Conservation (phyloP, 2,329 filamentous ascomycete genomes). For the Tolypocladium guangdongense region DNA sequence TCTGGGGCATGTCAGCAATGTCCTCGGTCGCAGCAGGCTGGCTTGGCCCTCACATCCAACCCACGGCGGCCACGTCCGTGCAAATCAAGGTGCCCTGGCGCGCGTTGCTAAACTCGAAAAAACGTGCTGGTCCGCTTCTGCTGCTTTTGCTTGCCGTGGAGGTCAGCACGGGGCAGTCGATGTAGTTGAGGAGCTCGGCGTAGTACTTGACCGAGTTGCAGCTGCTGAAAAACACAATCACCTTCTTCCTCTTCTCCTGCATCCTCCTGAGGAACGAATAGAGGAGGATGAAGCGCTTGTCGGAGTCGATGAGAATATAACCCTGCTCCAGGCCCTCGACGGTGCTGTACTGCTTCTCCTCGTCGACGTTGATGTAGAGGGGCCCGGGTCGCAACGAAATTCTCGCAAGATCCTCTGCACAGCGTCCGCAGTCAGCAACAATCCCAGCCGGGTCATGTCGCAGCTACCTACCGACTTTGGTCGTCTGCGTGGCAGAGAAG, state of each 20-base stretch:
- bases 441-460: neutral
- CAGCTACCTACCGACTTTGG: constrained; percentile 55
- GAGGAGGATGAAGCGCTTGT: constrained; percentile 85
- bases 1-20: constrained; percentile 32
- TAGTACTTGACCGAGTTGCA: constrained; percentile 95
- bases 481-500: constrained; percentile 98
- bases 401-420: constrained; percentile 71
- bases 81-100: constrained; percentile 82
- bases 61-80: constrained; percentile 95
- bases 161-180: constrained; percentile 78
- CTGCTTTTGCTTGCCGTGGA: constrained; percentile 96
- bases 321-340: constrained; percentile 93
- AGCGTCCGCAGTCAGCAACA: neutral
- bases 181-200: constrained; percentile 91
- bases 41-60: constrained; percentile 54
- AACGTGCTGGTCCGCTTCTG: constrained; percentile 98
- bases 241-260: constrained; percentile 80
- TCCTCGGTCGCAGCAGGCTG: neutral
- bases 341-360: constrained; percentile 79
- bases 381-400: constrained; percentile 88
- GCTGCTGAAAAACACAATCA: constrained; percentile 91
- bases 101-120: constrained; percentile 81
- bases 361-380: constrained; percentile 93
- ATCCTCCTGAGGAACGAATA: constrained; percentile 84
- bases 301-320: constrained; percentile 86